Base-by-base conservation (phyloP, 139 green algal genomes). In the Nannochloris sp. region DNA sequence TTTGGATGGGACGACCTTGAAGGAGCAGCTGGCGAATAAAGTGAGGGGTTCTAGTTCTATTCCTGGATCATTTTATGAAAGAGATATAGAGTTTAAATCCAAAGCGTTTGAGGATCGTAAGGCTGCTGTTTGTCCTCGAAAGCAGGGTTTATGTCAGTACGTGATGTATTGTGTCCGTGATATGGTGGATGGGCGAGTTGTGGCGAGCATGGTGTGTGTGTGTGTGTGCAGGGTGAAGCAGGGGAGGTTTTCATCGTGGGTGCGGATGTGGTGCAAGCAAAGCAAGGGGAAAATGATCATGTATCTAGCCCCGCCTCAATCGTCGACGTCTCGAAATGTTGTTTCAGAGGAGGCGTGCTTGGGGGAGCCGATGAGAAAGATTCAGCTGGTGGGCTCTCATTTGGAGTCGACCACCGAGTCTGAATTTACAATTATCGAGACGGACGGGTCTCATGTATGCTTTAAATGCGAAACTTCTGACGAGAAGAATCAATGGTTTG, bases 381-480 rank as follows among this genome's bases (percentile, higher is more conserved):
- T 69, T 43, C 36, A 70, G 50, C 61, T 75, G 1, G 68, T 75
- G 31, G 68, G 68, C 10, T 59, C 68, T 8, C 68, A 69, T 28
- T 33, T 75, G 26, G 5, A 12, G n/a, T 12, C 56, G 5, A 36
- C 17, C 2, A 45, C 59, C 36, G 26, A 29, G 12, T 25, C 6
- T 6, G 60, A 66, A 23, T 66, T 66, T 33, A n/a, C 13, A 25
- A 20, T 66, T 9, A 55, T 20, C n/a, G 36, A 59, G 26, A 29
- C n/a, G 13, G 28, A 55, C 28, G 61, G 50, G 26, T 20, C 40
- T 13, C 6, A 40, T 2, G 29, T 53, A 9, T 17, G n/a, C 16
- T 25, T 75, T 37, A 12, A n/a, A 17, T 46, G 51, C 10, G 49
- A 31, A 13, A 44, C 56, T 2, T 51, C 51, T n/a, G 30, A 26